Evolutionary conservation across 2,329 filamentous ascomycete genomes (phyloP).

Genomic region (Fusarium liriodendri): DNA sequence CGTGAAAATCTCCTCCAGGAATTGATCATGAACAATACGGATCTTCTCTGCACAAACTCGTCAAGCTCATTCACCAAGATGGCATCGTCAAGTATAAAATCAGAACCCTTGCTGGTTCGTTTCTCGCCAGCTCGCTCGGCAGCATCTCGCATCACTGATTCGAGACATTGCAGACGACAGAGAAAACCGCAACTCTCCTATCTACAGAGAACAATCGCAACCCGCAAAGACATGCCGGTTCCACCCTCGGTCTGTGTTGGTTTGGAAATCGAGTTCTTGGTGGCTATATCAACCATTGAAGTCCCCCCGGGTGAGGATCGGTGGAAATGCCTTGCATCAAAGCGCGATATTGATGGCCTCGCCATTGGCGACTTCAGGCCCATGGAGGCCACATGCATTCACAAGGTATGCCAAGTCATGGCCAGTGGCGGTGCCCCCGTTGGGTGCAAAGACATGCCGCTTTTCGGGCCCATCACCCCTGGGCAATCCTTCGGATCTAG

Average conservation of each 20-base stretch:
- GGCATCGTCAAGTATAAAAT: constrained; percentile 28
- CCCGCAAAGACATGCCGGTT: constrained; percentile 3
- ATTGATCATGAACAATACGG: constrained; percentile 8
- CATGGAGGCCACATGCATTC: constrained; percentile 17
- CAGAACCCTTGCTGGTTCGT: constrained; percentile 13
- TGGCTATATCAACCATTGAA: constrained; percentile 27
- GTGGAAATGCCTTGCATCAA: constrained; percentile 26
- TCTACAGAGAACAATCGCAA: not conserved
- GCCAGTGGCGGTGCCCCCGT: constrained; percentile 31
- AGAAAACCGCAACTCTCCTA: constrained; percentile 2
- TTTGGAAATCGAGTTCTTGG: constrained; percentile 45
- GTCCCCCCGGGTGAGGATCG: constrained; percentile 3
- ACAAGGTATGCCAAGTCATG: constrained; percentile 38
- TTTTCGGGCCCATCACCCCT: constrained; percentile 11
- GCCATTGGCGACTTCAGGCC: constrained; percentile 24
- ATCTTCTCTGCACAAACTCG: constrained; percentile 13
- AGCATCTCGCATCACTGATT: not conserved
- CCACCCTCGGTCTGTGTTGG: constrained; percentile 34
- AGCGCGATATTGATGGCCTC: constrained; percentile 11
- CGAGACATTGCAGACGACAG: constrained; percentile 14
- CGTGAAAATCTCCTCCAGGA: not conserved
- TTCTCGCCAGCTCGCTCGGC: constrained; percentile 22
- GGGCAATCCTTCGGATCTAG: constrained; percentile 7
- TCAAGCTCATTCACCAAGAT: constrained; percentile 23
- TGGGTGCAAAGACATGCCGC: constrained; percentile 24